These are phyloP conservation scores for Cercospora berteroae DNA, from an alignment of 2,329 filamentous ascomycete species.

Conservation along the genomic window DNA sequence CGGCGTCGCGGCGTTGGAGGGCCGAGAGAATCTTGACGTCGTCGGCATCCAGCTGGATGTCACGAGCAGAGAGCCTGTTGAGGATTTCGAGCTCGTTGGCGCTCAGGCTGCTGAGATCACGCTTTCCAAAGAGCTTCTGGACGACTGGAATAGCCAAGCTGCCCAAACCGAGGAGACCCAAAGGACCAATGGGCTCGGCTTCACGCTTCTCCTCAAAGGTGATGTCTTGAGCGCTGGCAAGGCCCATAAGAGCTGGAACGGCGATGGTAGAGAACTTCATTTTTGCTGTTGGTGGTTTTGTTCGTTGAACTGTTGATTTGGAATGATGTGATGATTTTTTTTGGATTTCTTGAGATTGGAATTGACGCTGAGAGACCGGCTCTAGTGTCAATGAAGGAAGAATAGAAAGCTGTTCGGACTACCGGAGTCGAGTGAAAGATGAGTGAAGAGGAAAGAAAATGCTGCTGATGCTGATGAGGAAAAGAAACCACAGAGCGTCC, in stretches of 20 bases:
- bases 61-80: neutral
- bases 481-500: neutral
- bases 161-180: neutral
- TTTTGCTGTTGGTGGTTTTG: neutral
- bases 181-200: neutral
- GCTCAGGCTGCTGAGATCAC: neutral
- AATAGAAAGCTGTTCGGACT: conserved; percentile 2
- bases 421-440: neutral
- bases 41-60: neutral
- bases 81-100: no score
- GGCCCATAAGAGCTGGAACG: neutral
- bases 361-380: conserved; percentile 1
- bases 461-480: conserved; percentile 1
- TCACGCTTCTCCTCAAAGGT: neutral
- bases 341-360: neutral
- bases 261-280: neutral
- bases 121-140: neutral
- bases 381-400: neutral
- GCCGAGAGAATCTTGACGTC: neutral
- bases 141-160: neutral
- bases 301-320: neutral
- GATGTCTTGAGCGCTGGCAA: neutral
- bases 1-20: neutral
- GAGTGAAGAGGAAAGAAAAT: neutral
- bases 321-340: neutral